These are phyloP conservation scores for Salvia hispanica DNA, from an alignment of 257 asterid species.

Conservation along the genomic window DNA sequence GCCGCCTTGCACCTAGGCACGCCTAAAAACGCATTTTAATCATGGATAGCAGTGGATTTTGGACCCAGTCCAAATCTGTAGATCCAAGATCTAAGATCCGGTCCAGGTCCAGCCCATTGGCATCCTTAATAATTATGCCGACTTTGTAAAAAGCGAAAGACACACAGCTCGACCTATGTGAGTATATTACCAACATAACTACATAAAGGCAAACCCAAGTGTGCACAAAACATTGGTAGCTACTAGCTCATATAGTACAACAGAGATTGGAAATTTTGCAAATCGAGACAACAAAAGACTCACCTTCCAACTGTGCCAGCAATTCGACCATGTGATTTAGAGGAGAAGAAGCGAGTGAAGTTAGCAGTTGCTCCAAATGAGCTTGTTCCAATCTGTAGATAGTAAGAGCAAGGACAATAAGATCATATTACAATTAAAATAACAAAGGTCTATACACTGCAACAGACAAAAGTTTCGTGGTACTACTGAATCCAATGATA, in stretches of 20 bases:
- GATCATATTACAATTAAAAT: conserved; percentile 9
- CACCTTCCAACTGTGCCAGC: conserved; percentile 90
- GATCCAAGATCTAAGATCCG: too few relatives aligned
- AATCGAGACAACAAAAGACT: conserved; percentile 23
- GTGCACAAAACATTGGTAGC: not conserved
- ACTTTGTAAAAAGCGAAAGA: conserved; percentile 1
- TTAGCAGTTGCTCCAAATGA: conserved; percentile 76
- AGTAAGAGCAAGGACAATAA: conserved; percentile 26
- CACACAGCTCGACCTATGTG: not conserved
- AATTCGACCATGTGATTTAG: conserved; percentile 90
- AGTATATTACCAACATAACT: not conserved
- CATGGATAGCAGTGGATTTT: too few relatives aligned
- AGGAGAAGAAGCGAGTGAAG: conserved; percentile 73
- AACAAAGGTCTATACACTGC: not conserved
- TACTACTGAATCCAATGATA: conserved; percentile 17
- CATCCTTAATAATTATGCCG: not conserved
- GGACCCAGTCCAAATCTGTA: too few relatives aligned
- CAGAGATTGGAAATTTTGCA: conserved; percentile 6
- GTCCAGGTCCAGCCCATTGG: too few relatives aligned
- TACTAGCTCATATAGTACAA: conserved; percentile 1
- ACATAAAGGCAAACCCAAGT: not conserved
- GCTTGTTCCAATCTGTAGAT: conserved; percentile 75
- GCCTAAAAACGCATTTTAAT: too few relatives aligned
- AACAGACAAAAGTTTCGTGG: conserved; percentile 1
- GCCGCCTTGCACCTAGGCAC: too few relatives aligned